Conservation (phyloP, 202 grass and related monocot genomes). For the Sporobolus alterniflorus region DNA sequence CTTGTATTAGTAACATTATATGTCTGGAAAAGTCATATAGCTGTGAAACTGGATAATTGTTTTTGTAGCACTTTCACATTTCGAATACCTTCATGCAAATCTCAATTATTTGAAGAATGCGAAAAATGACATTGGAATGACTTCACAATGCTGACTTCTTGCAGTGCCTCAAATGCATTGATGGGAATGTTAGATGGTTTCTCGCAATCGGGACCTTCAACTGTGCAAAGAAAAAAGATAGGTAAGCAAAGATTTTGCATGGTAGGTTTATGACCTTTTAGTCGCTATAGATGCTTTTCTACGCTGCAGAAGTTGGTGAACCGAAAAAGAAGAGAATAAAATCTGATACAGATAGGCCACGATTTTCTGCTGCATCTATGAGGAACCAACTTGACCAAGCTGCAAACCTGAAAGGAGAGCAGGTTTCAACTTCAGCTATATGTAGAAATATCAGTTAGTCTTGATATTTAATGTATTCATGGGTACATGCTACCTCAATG, state of each 20-base stretch:
- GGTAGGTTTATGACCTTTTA: constrained; percentile 20
- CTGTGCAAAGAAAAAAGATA: constrained; percentile 82
- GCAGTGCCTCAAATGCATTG: constrained; percentile 69
- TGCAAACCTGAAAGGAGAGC: constrained; percentile 93
- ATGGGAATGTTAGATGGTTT: constrained; percentile 68
- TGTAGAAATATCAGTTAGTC: constrained; percentile 57
- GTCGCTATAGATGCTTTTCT: constrained; percentile 25
- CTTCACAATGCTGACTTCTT: constrained; percentile 30
- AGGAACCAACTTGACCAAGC: constrained; percentile 91
- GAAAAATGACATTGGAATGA: neutral
- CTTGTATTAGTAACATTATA: too few species aligned
- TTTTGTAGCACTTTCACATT: too few species aligned
- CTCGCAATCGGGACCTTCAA: constrained; percentile 74
- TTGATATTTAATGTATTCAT: constrained; percentile 48
- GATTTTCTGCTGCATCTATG: constrained; percentile 67
- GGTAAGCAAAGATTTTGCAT: constrained; percentile 53
- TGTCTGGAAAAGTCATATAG: constrained; percentile 5
- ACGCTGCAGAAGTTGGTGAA: constrained; percentile 73
- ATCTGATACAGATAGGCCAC: constrained; percentile 67
- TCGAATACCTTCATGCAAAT: neutral
- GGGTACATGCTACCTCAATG: constrained; percentile 34
- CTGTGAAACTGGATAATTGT: constrained; percentile 12
- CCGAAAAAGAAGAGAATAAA: constrained; percentile 95
- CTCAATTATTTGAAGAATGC: constrained; percentile 26
- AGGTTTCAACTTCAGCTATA: constrained; percentile 72